phyloP scores from a whole-genome alignment of 2,329 filamentous ascomycete genomes.

The Calonectria crousiana region DNA sequence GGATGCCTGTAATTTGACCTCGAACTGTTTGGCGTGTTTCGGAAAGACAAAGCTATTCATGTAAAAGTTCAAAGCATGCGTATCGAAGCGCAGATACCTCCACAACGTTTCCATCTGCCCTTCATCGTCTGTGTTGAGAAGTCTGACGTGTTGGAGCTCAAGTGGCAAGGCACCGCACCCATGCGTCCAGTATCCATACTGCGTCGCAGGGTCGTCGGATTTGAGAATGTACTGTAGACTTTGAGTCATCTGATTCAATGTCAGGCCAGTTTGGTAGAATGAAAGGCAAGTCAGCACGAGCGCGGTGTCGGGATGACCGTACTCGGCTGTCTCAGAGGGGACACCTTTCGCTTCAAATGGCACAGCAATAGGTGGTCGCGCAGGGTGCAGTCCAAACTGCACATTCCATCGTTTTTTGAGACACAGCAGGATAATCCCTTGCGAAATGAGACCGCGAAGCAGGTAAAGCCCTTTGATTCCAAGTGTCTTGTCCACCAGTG shows the following conservation, averaged over 20 bases:
- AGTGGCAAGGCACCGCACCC: conserved; percentile 54
- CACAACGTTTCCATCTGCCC: conserved; percentile 64
- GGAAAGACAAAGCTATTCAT: conserved; percentile 75
- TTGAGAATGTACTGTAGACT: conserved; percentile 63
- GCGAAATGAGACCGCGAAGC: conserved; percentile 71
- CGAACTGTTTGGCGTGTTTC: conserved; percentile 73
- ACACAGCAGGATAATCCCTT: conserved; percentile 68
- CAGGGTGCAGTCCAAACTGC: conserved; percentile 60
- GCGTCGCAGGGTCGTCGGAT: conserved; percentile 66
- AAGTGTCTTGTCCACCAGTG: conserved; percentile 53
- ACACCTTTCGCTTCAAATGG: conserved; percentile 76
- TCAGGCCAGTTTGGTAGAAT: conserved; percentile 75
- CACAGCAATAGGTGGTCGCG: conserved; percentile 71
- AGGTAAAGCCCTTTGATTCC: conserved; percentile 56
- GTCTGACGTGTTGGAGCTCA: conserved; percentile 63
- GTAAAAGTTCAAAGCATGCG: conserved; percentile 67
- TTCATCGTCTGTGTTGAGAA: conserved; percentile 71
- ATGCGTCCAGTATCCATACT: conserved; percentile 66
- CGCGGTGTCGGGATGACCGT: conserved; percentile 75
- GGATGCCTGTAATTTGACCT: conserved; percentile 71
- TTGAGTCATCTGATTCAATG: conserved; percentile 59
- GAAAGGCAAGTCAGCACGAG: conserved; percentile 74
- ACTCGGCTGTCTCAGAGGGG: conserved; percentile 73
- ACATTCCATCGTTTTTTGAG: conserved; percentile 69
- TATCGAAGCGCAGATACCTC: conserved; percentile 58